Conservation (phyloP, 1,139 yeast genomes). For the Geotrichum candidum region DNA sequence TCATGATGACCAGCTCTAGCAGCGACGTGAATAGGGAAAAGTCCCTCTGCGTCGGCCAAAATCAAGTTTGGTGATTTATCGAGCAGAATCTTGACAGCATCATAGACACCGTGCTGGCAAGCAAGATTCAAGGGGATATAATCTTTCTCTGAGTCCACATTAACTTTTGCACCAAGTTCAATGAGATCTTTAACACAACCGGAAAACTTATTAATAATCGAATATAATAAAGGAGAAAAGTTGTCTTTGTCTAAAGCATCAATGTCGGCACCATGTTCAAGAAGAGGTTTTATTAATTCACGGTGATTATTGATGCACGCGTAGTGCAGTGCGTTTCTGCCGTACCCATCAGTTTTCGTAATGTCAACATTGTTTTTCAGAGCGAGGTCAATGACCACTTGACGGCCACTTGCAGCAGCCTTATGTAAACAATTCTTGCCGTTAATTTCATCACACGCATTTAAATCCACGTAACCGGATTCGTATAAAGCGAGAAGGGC, state of each 20-base stretch:
- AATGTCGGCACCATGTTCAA: slow-evolving; percentile 35
- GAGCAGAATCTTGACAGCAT: slow-evolving; percentile 59
- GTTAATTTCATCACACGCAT: slow-evolving; percentile 40
- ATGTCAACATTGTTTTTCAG: slow-evolving; percentile 33
- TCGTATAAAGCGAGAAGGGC: slow-evolving; percentile 39
- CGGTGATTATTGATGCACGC: slow-evolving; percentile 49
- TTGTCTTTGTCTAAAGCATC: slow-evolving; percentile 40
- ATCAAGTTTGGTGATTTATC: slow-evolving; percentile 35
- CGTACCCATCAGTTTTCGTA: slow-evolving; percentile 55
- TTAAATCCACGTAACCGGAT: slow-evolving; percentile 37
- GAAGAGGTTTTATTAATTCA: slow-evolving; percentile 31
- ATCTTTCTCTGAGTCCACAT: slow-evolving; percentile 38
- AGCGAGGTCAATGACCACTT: slow-evolving; percentile 37
- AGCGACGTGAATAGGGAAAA: slow-evolving; percentile 80
- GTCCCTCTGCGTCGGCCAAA: slow-evolving; percentile 49
- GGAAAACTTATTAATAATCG: slow-evolving; percentile 65
- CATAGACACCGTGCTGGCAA: slow-evolving; percentile 75
- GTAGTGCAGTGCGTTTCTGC: slow-evolving; percentile 81
- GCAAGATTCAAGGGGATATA: slow-evolving; percentile 87
- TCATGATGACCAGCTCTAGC: slow-evolving; percentile 76
- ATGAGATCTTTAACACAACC: slow-evolving; percentile 48
- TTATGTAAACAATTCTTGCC: slow-evolving; percentile 44
- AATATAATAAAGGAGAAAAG: slow-evolving; percentile 64
- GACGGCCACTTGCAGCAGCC: slow-evolving; percentile 38
- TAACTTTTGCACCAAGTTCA: slow-evolving; percentile 37